These are phyloP conservation scores for Gloeophyllum trabeum DNA, from an alignment of 768 basidiomycete genomes.

Conservation along the genomic window DNA sequence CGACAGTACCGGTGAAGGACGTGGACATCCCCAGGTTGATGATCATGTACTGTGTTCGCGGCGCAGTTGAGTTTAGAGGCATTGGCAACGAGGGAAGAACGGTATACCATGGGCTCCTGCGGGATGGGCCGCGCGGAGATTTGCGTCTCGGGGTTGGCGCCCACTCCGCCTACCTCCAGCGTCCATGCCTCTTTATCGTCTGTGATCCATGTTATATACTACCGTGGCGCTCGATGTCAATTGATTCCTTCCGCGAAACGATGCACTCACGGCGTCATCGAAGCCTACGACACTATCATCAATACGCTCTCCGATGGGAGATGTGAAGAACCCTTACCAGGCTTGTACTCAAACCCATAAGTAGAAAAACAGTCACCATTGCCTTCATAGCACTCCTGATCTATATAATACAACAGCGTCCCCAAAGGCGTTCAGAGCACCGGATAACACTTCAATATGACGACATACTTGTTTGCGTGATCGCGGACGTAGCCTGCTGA, in stretches of 20 bases:
- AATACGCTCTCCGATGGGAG: no score
- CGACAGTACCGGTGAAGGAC: slow-evolving; percentile 59
- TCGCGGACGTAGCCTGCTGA: slow-evolving; percentile 24
- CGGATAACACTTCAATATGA: slow-evolving; percentile 15
- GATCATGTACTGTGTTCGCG: slow-evolving; percentile 55
- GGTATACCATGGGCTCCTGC: slow-evolving; percentile 56
- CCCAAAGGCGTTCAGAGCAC: background rate
- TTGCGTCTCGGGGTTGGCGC: slow-evolving; percentile 35
- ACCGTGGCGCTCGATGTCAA: no score
- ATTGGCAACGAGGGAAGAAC: no score
- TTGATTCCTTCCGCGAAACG: no score
- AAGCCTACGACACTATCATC: no score
- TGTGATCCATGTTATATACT: slow-evolving; percentile 65
- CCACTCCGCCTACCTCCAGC: slow-evolving; percentile 34
- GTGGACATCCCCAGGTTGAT: slow-evolving; percentile 60
- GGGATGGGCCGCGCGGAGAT: slow-evolving; percentile 50
- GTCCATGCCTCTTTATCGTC: slow-evolving; percentile 48
- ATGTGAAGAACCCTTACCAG: no score
- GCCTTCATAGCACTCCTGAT: slow-evolving; percentile 34
- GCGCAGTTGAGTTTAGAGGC: no score
- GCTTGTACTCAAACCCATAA: slow-evolving; percentile 46
- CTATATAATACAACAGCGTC: slow-evolving; percentile 15
- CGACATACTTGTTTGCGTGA: slow-evolving; percentile 25
- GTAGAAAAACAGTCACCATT: slow-evolving; percentile 29
- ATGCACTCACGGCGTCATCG: slow-evolving; percentile 29